Evolutionary conservation across 2,329 filamentous ascomycete species (phyloP), one percentile per base, ranked within the genome.

Genomic region (Ilyonectria sp.): DNA sequence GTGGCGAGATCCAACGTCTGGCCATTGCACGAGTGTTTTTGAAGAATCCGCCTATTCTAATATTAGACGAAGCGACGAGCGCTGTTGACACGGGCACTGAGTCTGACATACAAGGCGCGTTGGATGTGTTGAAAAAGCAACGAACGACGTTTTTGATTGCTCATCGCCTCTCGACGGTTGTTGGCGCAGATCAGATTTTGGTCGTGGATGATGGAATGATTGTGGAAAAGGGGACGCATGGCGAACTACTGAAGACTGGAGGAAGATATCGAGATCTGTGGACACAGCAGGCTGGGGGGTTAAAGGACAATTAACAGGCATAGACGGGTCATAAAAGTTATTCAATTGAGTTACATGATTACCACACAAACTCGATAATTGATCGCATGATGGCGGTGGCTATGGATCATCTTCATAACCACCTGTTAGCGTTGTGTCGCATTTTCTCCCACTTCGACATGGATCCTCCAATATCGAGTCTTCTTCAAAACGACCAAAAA

Each of bases 131-230:
- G 26, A 84, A 82, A 58, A 78, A 79, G 31, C 82, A 80, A 4
- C 81, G 87, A 21, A 90, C 87, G 1, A 87, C 86, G 0, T 84
- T 88, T 63, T 77, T 85, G 0, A 82, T 87, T 69, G 85, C 86
- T 26, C 86, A 86, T 70, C 73, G 83, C 52, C 72, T 82, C 2
- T 80, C 77, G 3, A 81, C 79, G 0, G 76, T 81, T 37, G 85
- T 87, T 21, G 82, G 17, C 2, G 84, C 87, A 0, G 86, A 90
- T 67, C 79, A 81, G 57, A 88, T 90, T 46, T 63, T 89, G 50
- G 87, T 89, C 5, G 78, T 90, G 29, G 81, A 86, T 61, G 79
- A 84, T 46, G 88, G 88, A 6, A 77, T 79, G 40, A 81, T 89
- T 26, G 79, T 85, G 23, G 86, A 90, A 74, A 79, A 81, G 35